These are phyloP conservation scores for Syzygium malaccense DNA, from an alignment of 441 rosid species.

Conservation along the genomic window DNA sequence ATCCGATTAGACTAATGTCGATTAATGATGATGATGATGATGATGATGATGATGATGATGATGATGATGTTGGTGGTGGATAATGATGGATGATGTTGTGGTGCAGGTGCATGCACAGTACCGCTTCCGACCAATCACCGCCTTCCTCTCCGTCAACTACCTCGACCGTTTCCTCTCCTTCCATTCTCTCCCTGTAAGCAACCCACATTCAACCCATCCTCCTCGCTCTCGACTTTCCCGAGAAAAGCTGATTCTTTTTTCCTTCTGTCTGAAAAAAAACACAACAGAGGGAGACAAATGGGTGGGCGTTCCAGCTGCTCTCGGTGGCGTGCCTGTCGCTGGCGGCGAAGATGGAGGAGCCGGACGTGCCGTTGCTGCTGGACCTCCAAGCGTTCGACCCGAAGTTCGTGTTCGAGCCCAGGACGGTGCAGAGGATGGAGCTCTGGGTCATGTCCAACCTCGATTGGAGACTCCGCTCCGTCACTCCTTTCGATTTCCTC, in stretches of 20 bases:
- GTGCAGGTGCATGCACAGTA: conserved; percentile 65
- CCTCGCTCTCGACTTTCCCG: not conserved
- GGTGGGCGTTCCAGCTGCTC: conserved; percentile 71
- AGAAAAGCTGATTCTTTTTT: not conserved
- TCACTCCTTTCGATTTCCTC: conserved; percentile 49
- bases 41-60: not conserved
- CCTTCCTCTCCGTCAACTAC: conserved; percentile 58
- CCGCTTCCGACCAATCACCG: conserved; percentile 44
- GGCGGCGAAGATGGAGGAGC: conserved; percentile 81
- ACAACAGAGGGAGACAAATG: conserved; percentile 26
- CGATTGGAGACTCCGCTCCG: conserved; percentile 39
- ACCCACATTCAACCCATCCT: not conserved
- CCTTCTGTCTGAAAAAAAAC: not conserved
- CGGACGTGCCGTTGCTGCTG: conserved; percentile 41
- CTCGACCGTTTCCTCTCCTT: conserved; percentile 73
- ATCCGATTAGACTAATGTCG: not conserved
- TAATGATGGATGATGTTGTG: not conserved
- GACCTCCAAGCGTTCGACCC: conserved; percentile 54
- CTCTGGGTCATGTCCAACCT: conserved; percentile 37
- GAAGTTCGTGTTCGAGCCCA: conserved; percentile 34
- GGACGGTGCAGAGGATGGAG: conserved; percentile 51
- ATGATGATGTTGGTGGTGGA: not conserved
- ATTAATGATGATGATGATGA: not conserved
- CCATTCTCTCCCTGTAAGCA: conserved; percentile 43
- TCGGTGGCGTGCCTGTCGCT: conserved; percentile 79